These are phyloP conservation scores for Ustulina deusta DNA, from an alignment of 2,329 filamentous ascomycete species.

Conservation along the genomic window DNA sequence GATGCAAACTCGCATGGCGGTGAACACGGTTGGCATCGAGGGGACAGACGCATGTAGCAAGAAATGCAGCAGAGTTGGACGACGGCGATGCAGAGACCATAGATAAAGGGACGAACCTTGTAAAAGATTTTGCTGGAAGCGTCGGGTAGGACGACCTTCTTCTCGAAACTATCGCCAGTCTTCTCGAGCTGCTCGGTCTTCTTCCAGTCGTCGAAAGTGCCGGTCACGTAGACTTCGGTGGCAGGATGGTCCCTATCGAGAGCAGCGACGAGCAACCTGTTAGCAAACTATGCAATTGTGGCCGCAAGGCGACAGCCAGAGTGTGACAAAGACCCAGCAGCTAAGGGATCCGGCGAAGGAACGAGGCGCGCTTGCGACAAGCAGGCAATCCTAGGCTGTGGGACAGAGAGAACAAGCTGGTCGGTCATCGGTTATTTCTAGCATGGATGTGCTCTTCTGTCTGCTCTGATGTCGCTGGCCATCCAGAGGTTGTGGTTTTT, in stretches of 20 bases:
- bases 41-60: slow-evolving; percentile 15
- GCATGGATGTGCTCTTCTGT: slow-evolving; percentile 7
- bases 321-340: slow-evolving; percentile 21
- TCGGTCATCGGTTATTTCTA: slow-evolving; percentile 2
- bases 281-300: slow-evolving; percentile 26
- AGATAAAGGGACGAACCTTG: slow-evolving; percentile 76
- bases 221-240: slow-evolving; percentile 91
- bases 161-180: slow-evolving; percentile 78
- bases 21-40: slow-evolving; percentile 10
- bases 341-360: slow-evolving; percentile 11
- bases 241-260: slow-evolving; percentile 81
- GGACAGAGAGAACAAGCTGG: slow-evolving; percentile 21
- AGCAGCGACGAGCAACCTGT: slow-evolving; percentile 23
- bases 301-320: slow-evolving; percentile 10
- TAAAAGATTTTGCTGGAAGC: slow-evolving; percentile 83
- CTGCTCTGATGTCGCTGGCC: slow-evolving; percentile 8
- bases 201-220: slow-evolving; percentile 94
- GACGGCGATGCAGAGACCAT: slow-evolving; percentile 29
- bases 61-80: slow-evolving; percentile 21
- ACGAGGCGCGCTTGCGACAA: slow-evolving; percentile 15
- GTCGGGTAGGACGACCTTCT: slow-evolving; percentile 79
- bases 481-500: slow-evolving; percentile 6
- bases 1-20: slow-evolving; percentile 7
- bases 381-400: not conserved
- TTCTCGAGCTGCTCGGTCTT: slow-evolving; percentile 88